Evolutionary conservation across 768 basidiomycete species (phyloP).

Genomic region (Chalciporus piperatus): DNA sequence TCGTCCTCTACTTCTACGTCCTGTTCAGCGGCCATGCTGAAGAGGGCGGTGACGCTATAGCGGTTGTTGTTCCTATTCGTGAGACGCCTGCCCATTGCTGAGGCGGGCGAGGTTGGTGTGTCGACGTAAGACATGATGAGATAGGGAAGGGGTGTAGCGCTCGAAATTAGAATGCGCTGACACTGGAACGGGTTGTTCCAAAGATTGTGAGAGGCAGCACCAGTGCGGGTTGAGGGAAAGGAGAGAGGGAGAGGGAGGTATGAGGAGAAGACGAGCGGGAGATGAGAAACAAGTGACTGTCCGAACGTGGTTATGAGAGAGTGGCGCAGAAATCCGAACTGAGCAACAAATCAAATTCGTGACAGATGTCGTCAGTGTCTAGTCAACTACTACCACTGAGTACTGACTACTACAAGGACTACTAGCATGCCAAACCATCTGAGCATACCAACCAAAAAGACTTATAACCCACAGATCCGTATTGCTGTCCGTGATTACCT

Average conservation of each 20-base stretch:
- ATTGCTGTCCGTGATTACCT: conserved; percentile 64
- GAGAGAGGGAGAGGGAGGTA: conserved; percentile 27
- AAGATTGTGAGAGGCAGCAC: conserved; percentile 29
- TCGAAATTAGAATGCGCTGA: conserved; percentile 4
- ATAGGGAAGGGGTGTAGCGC: neutral
- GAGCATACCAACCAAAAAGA: conserved; percentile 70
- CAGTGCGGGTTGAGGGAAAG: conserved; percentile 34
- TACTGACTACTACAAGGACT: too few species aligned
- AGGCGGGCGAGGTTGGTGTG: conserved; percentile 58
- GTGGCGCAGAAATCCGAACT: conserved; percentile 18
- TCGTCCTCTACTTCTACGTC: conserved; percentile 98
- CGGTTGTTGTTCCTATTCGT: conserved; percentile 95
- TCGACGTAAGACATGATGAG: conserved; percentile 58
- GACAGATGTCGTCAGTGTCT: too few species aligned
- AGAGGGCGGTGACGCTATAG: conserved; percentile 92
- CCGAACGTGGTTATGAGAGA: neutral
- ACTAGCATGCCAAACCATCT: conserved; percentile 89
- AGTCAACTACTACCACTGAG: too few species aligned
- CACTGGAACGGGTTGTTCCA: conserved; percentile 5
- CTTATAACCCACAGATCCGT: conserved; percentile 54
- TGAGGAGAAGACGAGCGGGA: conserved; percentile 25
- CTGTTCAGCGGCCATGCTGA: conserved; percentile 98
- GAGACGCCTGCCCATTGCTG: conserved; percentile 68
- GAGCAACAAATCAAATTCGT: too few species aligned
- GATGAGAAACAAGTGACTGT: conserved; percentile 7